Conservation (phyloP, 1,284 basidiomycete species). For the Pseudozyma sp. region DNA sequence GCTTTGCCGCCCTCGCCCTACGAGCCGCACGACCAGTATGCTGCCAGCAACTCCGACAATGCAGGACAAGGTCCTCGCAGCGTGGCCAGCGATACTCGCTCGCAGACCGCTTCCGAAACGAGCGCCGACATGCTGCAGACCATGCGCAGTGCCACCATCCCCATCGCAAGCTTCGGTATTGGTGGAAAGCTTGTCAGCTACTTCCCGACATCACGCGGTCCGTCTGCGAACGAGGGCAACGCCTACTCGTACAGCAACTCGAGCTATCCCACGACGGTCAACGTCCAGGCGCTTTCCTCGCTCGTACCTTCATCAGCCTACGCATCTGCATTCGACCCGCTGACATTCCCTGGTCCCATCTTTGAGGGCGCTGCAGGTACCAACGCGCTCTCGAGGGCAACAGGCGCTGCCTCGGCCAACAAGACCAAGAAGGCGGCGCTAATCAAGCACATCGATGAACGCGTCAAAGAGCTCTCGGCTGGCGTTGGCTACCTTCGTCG, state of each 20-base stretch:
- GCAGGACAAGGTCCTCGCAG: constrained; percentile 18
- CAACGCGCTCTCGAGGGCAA: constrained; percentile 55
- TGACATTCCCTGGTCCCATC: constrained; percentile 62
- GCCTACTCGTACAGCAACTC: constrained; percentile 44
- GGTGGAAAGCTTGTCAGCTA: constrained; percentile 64
- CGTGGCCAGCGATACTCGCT: constrained; percentile 21
- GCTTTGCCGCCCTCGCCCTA: constrained; percentile 32
- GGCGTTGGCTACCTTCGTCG: constrained; percentile 63
- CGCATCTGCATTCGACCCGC: constrained; percentile 60
- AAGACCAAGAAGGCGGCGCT: constrained; percentile 62
- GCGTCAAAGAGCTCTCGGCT: constrained; percentile 54
- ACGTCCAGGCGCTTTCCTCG: constrained; percentile 45
- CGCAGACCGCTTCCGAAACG: constrained; percentile 24
- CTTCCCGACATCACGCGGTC: constrained; percentile 48
- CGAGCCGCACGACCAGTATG: constrained; percentile 31
- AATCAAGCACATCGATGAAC: constrained; percentile 61
- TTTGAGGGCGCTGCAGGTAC: constrained; percentile 54
- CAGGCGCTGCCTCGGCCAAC: constrained; percentile 31
- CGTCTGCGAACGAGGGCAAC: constrained; percentile 6
- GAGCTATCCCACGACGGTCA: constrained; percentile 42
- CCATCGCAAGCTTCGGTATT: constrained; percentile 62
- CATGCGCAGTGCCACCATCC: constrained; percentile 52
- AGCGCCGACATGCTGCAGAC: constrained; percentile 55
- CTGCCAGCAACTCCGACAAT: constrained; percentile 13
- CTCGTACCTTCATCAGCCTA: constrained; percentile 55